phyloP scores from a whole-genome alignment of 805 yeast species.

The Cyberlindnera veronae region DNA sequence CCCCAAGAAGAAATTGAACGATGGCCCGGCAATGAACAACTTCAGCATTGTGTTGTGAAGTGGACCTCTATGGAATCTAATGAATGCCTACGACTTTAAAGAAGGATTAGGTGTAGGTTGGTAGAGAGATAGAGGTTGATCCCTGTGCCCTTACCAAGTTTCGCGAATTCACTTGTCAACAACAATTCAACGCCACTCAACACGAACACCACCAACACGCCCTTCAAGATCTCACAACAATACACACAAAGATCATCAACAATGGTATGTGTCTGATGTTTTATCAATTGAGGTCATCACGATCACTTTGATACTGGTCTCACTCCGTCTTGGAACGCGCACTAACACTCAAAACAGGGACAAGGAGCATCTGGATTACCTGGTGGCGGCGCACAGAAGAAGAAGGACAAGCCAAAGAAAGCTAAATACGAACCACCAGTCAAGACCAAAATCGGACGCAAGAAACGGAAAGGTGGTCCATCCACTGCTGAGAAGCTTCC shows the following conservation, averaged over 20 bases:
- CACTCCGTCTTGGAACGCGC: neutral
- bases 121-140: neutral
- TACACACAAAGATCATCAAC: neutral
- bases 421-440: constrained; percentile 99
- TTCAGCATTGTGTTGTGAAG: constrained; percentile 48
- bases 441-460: constrained; percentile 87
- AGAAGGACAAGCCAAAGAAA: constrained; percentile 73
- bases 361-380: constrained; percentile 51
- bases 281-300: neutral
- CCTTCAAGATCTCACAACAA: neutral
- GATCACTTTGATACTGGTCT: too few species aligned
- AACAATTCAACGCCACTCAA: constrained; percentile 5
- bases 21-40: constrained; percentile 64
- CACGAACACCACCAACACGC: neutral
- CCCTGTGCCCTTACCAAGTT: neutral
- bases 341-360: constrained; percentile 34
- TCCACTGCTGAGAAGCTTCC: constrained; percentile 84
- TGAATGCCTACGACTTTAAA: neutral
- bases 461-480: constrained; percentile 87
- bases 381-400: constrained; percentile 44
- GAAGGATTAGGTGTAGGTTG: neutral
- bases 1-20: constrained; percentile 47
- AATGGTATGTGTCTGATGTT: constrained; percentile 3
- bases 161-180: neutral
- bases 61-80: neutral